Evolutionary conservation across 352 stramenopile genomes (phyloP), one percentile per base, ranked within the genome.

Genomic region (Phytophthora chlamydospora): DNA sequence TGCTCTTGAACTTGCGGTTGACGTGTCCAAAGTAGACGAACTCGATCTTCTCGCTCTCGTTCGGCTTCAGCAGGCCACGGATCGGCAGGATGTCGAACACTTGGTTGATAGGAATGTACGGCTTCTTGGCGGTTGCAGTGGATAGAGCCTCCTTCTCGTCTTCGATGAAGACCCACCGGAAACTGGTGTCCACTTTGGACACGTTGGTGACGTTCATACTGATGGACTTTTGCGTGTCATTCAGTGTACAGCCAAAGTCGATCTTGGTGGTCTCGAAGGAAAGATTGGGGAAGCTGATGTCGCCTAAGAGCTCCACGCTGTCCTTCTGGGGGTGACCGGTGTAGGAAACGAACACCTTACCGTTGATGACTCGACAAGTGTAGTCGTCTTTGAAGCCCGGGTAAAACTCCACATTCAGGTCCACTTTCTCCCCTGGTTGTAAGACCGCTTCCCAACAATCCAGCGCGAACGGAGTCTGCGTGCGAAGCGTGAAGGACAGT

Each of bases 1-100:
- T 75, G 31, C 76, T 93, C 52, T 88, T 89, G 57, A 98, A 96
- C 46, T 95, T 96, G 5, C 87, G 75, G 48, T 98, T 98, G 7
- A 84, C 78, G 56, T 98, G 95, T 2, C 91, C 95, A 47, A 96
- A 98, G 66, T 96, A 98, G 3, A 96, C 71, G 60, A 98, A 97
- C 41, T 98, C 96, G 46, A 98, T 75, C 17, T 85, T 78, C 51
- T 98, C 94, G 24, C 66, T 89, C 63, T 98, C 91, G n/a, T 78
- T 84, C 5, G 96, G 93, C 31, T 79, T 74, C 1, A 98, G 67
- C 0, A 74, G 32, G 0, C 89, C 95, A 6, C 91, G 83, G 27
- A 98, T 98, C 3, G 96, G 96, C 3, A 98, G 60, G 31, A 98
- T 97, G 52, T 98, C 95, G 63, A 98, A 98, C 11, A 98, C 90